A percentile compares a stretch with the other conserved stretches of the same genome.
These are phyloP conservation scores for Globisporangium iwayamae DNA, from an alignment of 352 stramenopile genomes.

Conservation along the genomic window DNA sequence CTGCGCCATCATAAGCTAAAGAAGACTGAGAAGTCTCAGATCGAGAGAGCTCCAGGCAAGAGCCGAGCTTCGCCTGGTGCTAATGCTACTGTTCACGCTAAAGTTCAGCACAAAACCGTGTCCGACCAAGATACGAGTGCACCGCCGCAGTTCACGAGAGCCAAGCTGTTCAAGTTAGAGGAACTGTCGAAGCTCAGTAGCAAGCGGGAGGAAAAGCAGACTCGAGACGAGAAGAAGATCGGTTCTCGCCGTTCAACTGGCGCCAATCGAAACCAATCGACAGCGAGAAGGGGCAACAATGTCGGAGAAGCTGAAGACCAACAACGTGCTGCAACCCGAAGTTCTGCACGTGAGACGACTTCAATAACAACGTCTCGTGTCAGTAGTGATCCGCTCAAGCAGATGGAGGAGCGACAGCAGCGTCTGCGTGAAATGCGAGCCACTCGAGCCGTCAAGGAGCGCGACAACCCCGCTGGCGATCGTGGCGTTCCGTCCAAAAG, in stretches of 20 bases:
- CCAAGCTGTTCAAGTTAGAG: background rate
- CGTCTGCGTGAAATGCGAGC: slow-evolving; percentile 23
- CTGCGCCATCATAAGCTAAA: slow-evolving; percentile 21
- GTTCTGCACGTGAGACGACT: too few species aligned
- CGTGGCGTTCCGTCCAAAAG: background rate
- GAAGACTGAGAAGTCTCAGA: background rate
- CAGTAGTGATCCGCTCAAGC: slow-evolving; percentile 9
- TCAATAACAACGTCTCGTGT: background rate
- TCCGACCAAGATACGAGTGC: background rate
- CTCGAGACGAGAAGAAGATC: background rate
- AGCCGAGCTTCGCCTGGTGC: background rate
- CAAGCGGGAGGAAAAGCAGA: background rate
- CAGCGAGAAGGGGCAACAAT: background rate
- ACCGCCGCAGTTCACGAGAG: background rate
- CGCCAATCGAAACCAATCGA: background rate
- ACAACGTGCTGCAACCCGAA: background rate
- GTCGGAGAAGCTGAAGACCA: background rate
- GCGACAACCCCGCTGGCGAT: background rate
- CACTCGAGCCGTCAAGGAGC: slow-evolving; percentile 7
- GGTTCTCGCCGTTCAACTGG: background rate
- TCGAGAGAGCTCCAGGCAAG: background rate
- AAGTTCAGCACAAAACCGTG: background rate
- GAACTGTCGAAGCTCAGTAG: background rate
- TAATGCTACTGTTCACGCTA: background rate
- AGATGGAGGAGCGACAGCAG: slow-evolving; percentile 39